These are phyloP conservation scores for Trametes hirsuta DNA, from an alignment of 1,284 basidiomycete genomes.

Conservation along the genomic window DNA sequence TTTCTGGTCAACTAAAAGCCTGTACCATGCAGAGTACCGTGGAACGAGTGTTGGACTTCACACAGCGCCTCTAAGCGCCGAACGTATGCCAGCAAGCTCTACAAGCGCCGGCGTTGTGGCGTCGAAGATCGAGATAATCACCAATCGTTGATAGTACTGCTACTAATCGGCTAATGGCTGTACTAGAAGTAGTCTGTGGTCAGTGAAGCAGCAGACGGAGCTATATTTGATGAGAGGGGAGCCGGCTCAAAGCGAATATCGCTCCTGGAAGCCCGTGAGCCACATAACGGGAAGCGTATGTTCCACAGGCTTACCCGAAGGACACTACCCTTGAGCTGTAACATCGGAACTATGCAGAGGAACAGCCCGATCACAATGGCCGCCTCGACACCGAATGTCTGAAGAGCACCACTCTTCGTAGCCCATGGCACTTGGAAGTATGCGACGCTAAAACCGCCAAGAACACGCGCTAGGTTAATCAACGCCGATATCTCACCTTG, in stretches of 20 bases:
- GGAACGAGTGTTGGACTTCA: too few relatives aligned
- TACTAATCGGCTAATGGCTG: too few relatives aligned
- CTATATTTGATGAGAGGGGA: neutral
- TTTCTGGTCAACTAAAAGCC: too few relatives aligned
- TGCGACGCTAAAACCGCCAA: slow-evolving; percentile 66
- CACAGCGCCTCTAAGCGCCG: too few relatives aligned
- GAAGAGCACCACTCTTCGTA: slow-evolving; percentile 52
- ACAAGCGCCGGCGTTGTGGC: too few relatives aligned
- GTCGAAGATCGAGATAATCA: too few relatives aligned
- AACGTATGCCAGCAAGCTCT: too few relatives aligned
- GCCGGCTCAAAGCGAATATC: slow-evolving; percentile 8
- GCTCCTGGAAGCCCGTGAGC: slow-evolving; percentile 4
- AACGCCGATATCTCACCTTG: slow-evolving; percentile 62
- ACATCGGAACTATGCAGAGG: slow-evolving; percentile 51
- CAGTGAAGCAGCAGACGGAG: too few relatives aligned
- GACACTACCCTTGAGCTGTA: slow-evolving; percentile 50
- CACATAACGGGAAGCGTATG: too few relatives aligned
- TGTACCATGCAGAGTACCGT: too few relatives aligned
- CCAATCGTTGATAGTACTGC: too few relatives aligned
- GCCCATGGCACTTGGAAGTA: slow-evolving; percentile 70
- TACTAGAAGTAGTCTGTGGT: too few relatives aligned
- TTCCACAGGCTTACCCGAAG: slow-evolving; percentile 44
- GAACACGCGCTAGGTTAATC: slow-evolving; percentile 58
- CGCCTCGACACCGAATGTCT: slow-evolving; percentile 62
- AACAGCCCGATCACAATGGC: slow-evolving; percentile 58